Evolutionary conservation across 1,284 basidiomycete species (phyloP).

Genomic region (Microbotryum lychnidis-dioicae): DNA sequence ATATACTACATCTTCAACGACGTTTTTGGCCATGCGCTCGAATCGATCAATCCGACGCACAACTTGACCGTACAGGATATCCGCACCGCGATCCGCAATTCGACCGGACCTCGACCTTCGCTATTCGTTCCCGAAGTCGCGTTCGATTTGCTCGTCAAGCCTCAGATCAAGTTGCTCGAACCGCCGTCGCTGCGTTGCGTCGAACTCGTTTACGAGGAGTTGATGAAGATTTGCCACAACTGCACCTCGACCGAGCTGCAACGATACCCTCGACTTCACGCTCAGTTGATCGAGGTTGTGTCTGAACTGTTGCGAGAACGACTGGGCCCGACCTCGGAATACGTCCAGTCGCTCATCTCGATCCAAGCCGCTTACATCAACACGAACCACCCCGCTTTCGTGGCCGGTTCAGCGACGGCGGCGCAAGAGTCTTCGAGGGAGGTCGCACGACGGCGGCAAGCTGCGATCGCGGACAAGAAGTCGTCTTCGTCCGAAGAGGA

Average conservation of each 20-base stretch:
- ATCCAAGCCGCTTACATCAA: constrained; percentile 99
- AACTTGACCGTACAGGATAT: constrained; percentile 93
- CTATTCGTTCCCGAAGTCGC: constrained; percentile 96
- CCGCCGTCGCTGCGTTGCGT: constrained; percentile 90
- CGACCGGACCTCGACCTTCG: constrained; percentile 90
- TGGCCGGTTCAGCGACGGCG: constrained; percentile 55
- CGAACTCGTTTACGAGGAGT: constrained; percentile 95
- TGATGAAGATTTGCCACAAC: constrained; percentile 99
- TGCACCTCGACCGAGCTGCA: constrained; percentile 89
- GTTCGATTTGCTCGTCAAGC: constrained; percentile 95
- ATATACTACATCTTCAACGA: constrained; percentile 99
- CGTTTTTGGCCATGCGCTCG: constrained; percentile 86
- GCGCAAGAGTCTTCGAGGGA: constrained; percentile 38
- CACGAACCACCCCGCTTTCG: constrained; percentile 90
- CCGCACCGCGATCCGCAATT: constrained; percentile 95
- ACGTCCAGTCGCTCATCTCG: constrained; percentile 88
- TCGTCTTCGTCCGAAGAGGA: constrained; percentile 39
- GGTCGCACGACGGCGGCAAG: constrained; percentile 8
- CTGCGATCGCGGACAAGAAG: constrained; percentile 48
- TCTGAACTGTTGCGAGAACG: constrained; percentile 92
- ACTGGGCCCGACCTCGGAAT: constrained; percentile 90
- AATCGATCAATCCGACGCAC: constrained; percentile 79
- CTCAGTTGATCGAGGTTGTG: constrained; percentile 93
- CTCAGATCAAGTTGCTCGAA: constrained; percentile 95
- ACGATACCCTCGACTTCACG: constrained; percentile 87